Evolutionary conservation across 371 early-diverging fungal genomes (phyloP), one percentile per base, ranked within the genome.

Genomic region (Mucor racemosus): DNA sequence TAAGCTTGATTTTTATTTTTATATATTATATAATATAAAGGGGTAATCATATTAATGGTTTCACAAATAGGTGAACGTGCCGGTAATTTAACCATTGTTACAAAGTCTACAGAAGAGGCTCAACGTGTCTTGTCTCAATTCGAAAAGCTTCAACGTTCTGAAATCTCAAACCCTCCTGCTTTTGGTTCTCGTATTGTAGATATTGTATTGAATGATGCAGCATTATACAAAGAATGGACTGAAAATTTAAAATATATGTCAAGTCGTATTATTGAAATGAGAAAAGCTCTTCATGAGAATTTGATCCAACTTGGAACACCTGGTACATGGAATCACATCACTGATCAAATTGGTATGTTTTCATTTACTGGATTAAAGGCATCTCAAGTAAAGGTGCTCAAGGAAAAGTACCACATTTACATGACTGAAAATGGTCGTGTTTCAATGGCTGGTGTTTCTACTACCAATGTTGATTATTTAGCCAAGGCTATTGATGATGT

Each of bases 321-420:
- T 21, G 98, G 97, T 50, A 89, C 86, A 34, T 98, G 98, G 97
- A 83, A 94, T 69, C 98, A 98, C 67, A 95, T 97, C 69, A 97
- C 96, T 53, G 86, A 90, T 78, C 99, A 99, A 86, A 99, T 99
- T 72, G 99, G 99, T 78, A 99, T 99, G 99, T 99, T 99, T 91
- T 96, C 95, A 86, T 99, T 84, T 88, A 94, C 98, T 50, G 99
- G 99, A 34, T 84, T 99, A 76, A 93, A 76, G n/a, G 91, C 97
- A 42, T 50, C 74, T 26, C 93, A 95, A 75, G 95, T 93, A 65
- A 83, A 86, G 66, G 85, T 86, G 7, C 81, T 98, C 64, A 86
- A 84, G 65, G 89, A 91, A 40, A 88, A 95, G 76, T 94, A 92
- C 77, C 97, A 96, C 70, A 86, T 96, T 62, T 97, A 97, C 74